Evolutionary conservation across 2,329 filamentous ascomycete species (phyloP), one percentile per base, ranked within the genome.

Genomic region (Paramyrothecium sp.): DNA sequence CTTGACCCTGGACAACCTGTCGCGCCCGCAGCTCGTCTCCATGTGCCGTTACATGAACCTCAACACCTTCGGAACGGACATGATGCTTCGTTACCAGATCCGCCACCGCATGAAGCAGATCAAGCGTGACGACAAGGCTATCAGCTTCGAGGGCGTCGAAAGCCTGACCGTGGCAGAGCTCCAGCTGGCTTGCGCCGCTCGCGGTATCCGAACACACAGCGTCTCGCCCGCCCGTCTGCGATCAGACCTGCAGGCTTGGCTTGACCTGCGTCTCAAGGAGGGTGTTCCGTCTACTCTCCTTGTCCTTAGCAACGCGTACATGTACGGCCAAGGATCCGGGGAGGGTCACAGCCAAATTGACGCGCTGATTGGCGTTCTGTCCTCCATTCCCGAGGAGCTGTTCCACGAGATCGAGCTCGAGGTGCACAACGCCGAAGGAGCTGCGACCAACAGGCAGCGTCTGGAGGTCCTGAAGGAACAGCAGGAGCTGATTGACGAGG

Each of bases 361-460:
- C 64, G 92, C 95, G 1, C 85, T 99, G 52, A 91, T 93, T 59
- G 91, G 92, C 56, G 95, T 99, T 5, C 81, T 99, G 46, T 96
- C 91, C 46, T 93, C 90, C 59, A 98, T 99, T 61, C 95, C 95
- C 3, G 95, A 99, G 75, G 95, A 99, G 75, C 83, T 99, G 46
- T 99, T 96, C 90, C 95, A 99, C 81, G 95, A 99, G 80, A 97
- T 99, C 62, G 95, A 98, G 77, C 89, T 99, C 33, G 95, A 99
- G 78, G 92, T 99, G 11, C 92, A 97, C 82, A 96, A 89, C 60
- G 93, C 94, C 52, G 95, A 99, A 78, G 95, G 95, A 60, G 94
- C 93, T 12, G 95, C 95, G 22, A 99, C 95, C 63, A 99, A 99
- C 85, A 97, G 96, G 84, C 95, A 98, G 81, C 90, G 95, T 73